Evolutionary conservation across 495 filamentous ascomycete species (phyloP), one percentile per base, ranked within the genome.

Genomic region (Penicillium turbatum): DNA sequence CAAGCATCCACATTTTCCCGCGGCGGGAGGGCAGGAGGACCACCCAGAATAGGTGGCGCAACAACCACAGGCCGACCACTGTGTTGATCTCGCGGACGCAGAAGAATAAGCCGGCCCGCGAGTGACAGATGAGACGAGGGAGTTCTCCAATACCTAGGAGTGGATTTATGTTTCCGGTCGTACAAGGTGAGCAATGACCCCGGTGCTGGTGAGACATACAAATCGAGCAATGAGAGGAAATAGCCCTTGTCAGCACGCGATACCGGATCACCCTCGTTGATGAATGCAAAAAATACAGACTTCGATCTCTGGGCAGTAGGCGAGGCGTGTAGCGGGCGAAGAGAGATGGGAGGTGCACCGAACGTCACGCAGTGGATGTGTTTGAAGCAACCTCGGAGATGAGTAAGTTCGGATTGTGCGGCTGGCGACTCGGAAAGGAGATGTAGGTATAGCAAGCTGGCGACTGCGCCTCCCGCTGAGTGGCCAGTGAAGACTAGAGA

Each of bases 241-340:
- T 91, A 91, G 0, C 79, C 78, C 65, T 81, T 87, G 60, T 92
- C 88, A 0, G 88, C 89, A 16, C 89, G 69, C 2, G 83, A 71
- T 0, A 95, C 88, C 0, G 88, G 88, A 55, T 95, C 89, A 3
- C 89, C 89, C 59, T 95, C 89, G 61, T 93, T 95, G 55, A 91
- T 71, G 61, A 95, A 89, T 15, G 80, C 82, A 29, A 86, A 70
- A 66, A 93, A 93, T 2, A 89, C 59, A 21, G 80, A 88, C 53
- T 86, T 88, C 17, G 74, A 70, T 4, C 58, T 52, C 4, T 67
- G 62, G 0, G 70, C 60, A n/a, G 67, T 66, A 2, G 54, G 44
- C 0, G 87, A 84, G 43, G 80, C 84, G 24, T 75, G 69, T 0
- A 93, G 66, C 0, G 89, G 88, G 0, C 85, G 74, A 7, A 90